phyloP scores from a whole-genome alignment of 164 flowering plant genomes.

The Tinospora cordifolia region DNA sequence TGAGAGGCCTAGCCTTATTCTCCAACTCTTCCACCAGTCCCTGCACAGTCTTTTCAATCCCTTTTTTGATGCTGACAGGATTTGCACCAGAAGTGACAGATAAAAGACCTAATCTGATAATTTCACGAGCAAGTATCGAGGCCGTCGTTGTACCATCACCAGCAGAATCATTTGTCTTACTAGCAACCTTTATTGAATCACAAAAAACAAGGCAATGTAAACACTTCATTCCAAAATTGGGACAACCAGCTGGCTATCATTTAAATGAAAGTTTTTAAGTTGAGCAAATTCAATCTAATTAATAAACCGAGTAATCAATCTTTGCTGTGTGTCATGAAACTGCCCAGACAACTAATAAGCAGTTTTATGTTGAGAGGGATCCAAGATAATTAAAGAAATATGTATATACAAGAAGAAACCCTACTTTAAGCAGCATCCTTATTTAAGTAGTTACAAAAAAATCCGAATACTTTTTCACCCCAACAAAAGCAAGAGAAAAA shows the following conservation, averaged over 20 bases:
- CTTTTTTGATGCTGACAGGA: slow-evolving; percentile 82
- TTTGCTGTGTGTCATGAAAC: background rate
- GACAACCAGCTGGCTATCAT: background rate
- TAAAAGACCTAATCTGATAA: slow-evolving; percentile 78
- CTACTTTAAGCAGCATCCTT: too few relatives aligned
- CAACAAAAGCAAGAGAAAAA: too few relatives aligned
- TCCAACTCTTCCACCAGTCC: slow-evolving; percentile 71
- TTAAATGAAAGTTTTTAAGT: background rate
- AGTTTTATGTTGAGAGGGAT: too few relatives aligned
- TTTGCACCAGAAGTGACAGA: slow-evolving; percentile 97
- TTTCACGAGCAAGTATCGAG: slow-evolving; percentile 86
- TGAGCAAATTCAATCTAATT: background rate
- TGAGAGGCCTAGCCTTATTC: slow-evolving; percentile 76
- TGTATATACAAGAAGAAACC: too few relatives aligned
- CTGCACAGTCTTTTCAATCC: slow-evolving; percentile 83
- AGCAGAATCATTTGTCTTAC: slow-evolving; percentile 97
- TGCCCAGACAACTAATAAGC: too few relatives aligned
- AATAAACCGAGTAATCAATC: too few relatives aligned
- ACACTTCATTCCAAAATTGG: background rate
- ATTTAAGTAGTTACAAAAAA: too few relatives aligned
- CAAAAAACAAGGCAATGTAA: background rate
- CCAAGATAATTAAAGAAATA: too few relatives aligned
- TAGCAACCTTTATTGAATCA: slow-evolving; percentile 60
- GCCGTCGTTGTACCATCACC: slow-evolving; percentile 99
- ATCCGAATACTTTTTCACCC: too few relatives aligned